Percentiles rank a stretch among this genome's conserved stretches.
These are phyloP conservation scores for Microcos paniculata DNA, from an alignment of 345 rosid genomes.

Conservation along the genomic window DNA sequence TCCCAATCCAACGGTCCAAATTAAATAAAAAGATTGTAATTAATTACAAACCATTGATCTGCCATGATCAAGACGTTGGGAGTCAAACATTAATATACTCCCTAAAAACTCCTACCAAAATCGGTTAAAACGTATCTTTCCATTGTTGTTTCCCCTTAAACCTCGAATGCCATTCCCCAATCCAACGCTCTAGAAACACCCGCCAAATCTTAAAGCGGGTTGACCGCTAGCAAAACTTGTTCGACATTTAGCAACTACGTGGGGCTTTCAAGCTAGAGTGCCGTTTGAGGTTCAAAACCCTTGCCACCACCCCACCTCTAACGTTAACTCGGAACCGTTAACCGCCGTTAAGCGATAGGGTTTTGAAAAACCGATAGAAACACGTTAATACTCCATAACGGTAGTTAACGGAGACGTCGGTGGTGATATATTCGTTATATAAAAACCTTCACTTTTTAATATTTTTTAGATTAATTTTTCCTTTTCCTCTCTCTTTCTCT, in stretches of 20 bases:
- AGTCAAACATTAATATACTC: slow-evolving; percentile 6
- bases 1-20: not conserved
- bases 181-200: slow-evolving; percentile 38
- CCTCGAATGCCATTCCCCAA: slow-evolving; percentile 6
- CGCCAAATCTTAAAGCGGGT: slow-evolving; percentile 13
- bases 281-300: slow-evolving; percentile 50
- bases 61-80: not conserved
- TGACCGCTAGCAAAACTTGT: not conserved
- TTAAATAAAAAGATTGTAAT: not conserved
- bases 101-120: not conserved
- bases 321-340: slow-evolving; percentile 6
- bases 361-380: not conserved
- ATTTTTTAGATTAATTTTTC: slow-evolving; percentile 9
- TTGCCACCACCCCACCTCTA: slow-evolving; percentile 2
- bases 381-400: too few species aligned
- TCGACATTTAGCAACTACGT: slow-evolving; percentile 17
- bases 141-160: not conserved
- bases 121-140: slow-evolving; percentile 25
- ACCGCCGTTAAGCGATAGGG: not conserved
- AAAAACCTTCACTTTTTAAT: not conserved
- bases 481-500: slow-evolving; percentile 10
- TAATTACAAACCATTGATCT: slow-evolving; percentile 5
- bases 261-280: slow-evolving; percentile 28
- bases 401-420: too few species aligned
- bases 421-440: too few species aligned